Percentiles rank a stretch among this genome's conserved stretches.
phyloP scores from a whole-genome alignment of 2,329 filamentous ascomycete species.

The Hypoxylon sp. region DNA sequence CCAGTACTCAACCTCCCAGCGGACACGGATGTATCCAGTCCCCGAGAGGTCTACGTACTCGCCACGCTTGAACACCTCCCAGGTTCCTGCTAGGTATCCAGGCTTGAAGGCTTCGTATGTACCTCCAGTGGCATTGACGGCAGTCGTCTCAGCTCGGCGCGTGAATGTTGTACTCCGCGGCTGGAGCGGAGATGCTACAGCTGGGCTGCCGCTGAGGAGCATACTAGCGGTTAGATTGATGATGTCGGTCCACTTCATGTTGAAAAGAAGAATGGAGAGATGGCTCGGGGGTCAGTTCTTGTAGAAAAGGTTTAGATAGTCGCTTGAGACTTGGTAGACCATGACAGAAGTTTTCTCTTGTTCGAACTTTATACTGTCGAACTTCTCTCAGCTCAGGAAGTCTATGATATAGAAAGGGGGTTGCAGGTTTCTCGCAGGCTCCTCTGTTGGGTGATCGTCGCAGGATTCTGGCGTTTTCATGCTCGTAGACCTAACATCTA shows the following conservation, averaged over 20 bases:
- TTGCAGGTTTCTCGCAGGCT: neutral
- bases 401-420: neutral
- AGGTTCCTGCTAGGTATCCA: slow-evolving; percentile 2
- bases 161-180: neutral
- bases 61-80: slow-evolving; percentile 9
- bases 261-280: neutral
- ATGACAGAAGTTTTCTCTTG: neutral
- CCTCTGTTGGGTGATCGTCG: neutral
- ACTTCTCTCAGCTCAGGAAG: too few relatives aligned
- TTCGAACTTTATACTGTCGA: slow-evolving; percentile 3
- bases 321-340: neutral
- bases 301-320: neutral
- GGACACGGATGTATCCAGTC: slow-evolving; percentile 15
- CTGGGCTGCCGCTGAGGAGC: neutral
- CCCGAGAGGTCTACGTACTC: slow-evolving; percentile 12
- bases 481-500: neutral
- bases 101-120: slow-evolving; percentile 1
- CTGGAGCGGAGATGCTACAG: neutral
- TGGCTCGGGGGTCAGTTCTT: neutral
- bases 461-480: neutral
- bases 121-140: neutral
- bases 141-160: slow-evolving; percentile 1
- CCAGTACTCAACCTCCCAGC: slow-evolving; percentile 23
- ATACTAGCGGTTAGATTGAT: neutral
- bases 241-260: neutral